Base-by-base conservation (phyloP, 2,329 filamentous ascomycete species). In the Fusarium coffeatum region DNA sequence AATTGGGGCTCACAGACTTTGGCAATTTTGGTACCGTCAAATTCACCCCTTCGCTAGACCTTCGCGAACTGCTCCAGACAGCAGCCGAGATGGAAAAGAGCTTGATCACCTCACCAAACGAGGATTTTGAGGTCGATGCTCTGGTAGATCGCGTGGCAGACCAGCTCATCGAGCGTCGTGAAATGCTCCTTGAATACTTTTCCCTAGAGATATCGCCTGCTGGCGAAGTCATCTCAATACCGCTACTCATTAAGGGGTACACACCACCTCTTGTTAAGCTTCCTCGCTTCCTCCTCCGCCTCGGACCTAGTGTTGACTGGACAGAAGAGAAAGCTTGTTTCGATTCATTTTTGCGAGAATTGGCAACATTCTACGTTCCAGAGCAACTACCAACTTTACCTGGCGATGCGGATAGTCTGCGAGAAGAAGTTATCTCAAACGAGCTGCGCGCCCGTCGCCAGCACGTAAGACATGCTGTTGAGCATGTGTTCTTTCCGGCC, bases 151-250 rank as follows among this genome's bases (percentile, higher is more conserved):
- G 86, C 5, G 90, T 97, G 6, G 83, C 86, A 0, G 79, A 85
- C 4, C 90, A 94, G 71, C 84, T 98, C 5, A 85, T 97, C 32
- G 88, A 90, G 69, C 88, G 92, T 13, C 87, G 92, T 37, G 92
- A 95, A 74, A 97, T 99, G 93, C 86, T 99, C 2, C 84, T 87
- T 4, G 96, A 99, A 79, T 99, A 99, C 80, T 98, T 99, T 79
- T 92, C 91, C 2, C 82, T 99, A 46, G 90, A 95, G 57, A 89
- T 99, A 37, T 92, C 92, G 1, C 88, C 90, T 2, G 85, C 91
- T 1, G 95, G 94, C 15, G 88, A 95, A 55, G 83, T 99, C 4
- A 80, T 91, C 48, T 89, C 89, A 30, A 90, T 99, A 18, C 97
- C 96, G 0, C 84, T 99, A 11, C 84, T 99, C 37, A 80, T 97